Evolutionary conservation across 805 yeast species (phyloP).

Genomic region (Zygosaccharomyces rouxii): DNA sequence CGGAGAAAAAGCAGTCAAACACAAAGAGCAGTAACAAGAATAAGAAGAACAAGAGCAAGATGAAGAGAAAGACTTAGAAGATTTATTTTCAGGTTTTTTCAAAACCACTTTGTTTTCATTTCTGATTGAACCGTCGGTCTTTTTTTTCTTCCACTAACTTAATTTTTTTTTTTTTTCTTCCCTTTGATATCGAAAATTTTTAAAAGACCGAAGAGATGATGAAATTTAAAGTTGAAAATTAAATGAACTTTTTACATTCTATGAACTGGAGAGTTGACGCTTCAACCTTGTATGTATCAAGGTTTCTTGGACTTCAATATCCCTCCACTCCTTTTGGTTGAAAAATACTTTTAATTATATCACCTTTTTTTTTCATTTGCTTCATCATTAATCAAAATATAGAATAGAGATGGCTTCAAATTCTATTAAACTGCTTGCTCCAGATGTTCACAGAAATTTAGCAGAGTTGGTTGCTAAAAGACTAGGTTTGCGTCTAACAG

Average conservation of each 20-base stretch:
- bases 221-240: neutral
- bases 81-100: neutral
- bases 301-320: neutral
- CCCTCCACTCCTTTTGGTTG: neutral
- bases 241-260: neutral
- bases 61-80: constrained; percentile 3
- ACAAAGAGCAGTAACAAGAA: constrained; percentile 5
- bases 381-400: neutral
- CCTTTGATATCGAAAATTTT: constrained; percentile 6
- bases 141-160: neutral
- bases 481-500: constrained; percentile 56
- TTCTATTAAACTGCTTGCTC: constrained; percentile 62
- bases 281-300: neutral
- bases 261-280: neutral
- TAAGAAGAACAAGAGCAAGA: constrained; percentile 20
- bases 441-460: constrained; percentile 62
- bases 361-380: neutral
- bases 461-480: constrained; percentile 66
- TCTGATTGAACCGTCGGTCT: neutral
- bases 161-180: constrained; percentile 2
- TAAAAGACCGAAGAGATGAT: neutral
- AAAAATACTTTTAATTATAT: neutral
- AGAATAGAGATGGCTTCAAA: constrained; percentile 56
- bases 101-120: neutral
- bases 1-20: constrained; percentile 8